These are phyloP conservation scores for Neofusicoccum parvum DNA, from an alignment of 2,329 filamentous ascomycete species.

Conservation along the genomic window DNA sequence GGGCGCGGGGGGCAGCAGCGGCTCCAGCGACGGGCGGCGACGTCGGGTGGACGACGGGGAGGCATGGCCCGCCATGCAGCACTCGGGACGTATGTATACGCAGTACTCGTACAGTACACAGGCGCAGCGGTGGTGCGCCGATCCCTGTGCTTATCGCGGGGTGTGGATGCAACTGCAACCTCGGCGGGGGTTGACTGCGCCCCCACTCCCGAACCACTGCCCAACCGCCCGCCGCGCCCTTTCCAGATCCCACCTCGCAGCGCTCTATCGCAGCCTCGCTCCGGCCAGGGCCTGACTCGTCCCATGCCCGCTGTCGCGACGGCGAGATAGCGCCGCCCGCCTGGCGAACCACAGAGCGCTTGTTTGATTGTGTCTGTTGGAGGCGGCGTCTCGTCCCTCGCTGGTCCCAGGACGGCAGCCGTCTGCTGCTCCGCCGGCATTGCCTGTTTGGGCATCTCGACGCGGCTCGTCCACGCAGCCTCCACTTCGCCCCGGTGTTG, in stretches of 20 bases:
- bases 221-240: too few relatives aligned
- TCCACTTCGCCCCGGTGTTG: too few relatives aligned
- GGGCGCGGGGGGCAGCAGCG: background rate
- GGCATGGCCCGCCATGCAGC: slow-evolving; percentile 11
- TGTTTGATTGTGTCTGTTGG: too few relatives aligned
- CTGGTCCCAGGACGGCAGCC: background rate
- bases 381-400: too few relatives aligned
- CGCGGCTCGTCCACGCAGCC: too few relatives aligned
- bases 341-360: background rate
- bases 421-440: background rate
- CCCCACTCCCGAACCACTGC: too few relatives aligned
- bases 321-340: background rate
- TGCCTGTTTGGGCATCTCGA: background rate
- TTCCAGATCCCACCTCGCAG: background rate
- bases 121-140: too few relatives aligned
- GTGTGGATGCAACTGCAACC: too few relatives aligned
- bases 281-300: background rate
- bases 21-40: slow-evolving; percentile 16
- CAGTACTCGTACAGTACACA: too few relatives aligned
- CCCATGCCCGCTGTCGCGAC: background rate
- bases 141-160: too few relatives aligned
- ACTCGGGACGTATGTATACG: too few relatives aligned
- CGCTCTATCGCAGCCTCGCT: background rate
- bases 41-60: background rate
- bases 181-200: too few relatives aligned